These are phyloP conservation scores for Diplodia sapinea DNA, from an alignment of 2,329 filamentous ascomycete species.

Conservation along the genomic window DNA sequence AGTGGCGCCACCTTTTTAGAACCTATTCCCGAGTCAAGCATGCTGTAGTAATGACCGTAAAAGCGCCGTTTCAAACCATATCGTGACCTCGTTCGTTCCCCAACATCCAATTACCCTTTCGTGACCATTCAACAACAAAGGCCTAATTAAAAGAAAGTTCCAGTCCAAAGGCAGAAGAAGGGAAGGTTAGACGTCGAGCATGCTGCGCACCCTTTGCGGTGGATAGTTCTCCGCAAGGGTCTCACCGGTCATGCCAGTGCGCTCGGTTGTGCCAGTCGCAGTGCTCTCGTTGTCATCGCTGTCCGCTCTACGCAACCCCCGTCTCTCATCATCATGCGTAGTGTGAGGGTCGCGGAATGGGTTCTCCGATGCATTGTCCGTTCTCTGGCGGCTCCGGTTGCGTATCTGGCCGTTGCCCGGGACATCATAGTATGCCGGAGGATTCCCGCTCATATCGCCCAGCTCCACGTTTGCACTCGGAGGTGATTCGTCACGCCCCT, in stretches of 20 bases:
- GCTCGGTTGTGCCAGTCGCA: conserved; percentile 34
- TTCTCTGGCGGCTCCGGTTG: conserved; percentile 8
- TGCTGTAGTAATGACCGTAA: background rate
- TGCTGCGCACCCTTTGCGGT: conserved; percentile 47
- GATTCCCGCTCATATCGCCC: conserved; percentile 40
- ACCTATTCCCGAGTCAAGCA: background rate
- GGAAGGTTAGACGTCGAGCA: conserved; percentile 48
- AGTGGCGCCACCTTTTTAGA: background rate
- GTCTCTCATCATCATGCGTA: background rate
- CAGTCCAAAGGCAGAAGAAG: background rate
- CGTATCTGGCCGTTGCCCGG: conserved; percentile 18
- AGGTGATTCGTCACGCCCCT: conserved; percentile 38
- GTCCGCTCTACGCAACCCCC: conserved; percentile 27
- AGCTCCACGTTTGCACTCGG: conserved; percentile 47
- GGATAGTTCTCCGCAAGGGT: conserved; percentile 38
- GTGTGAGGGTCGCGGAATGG: conserved; percentile 38
- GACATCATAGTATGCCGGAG: conserved; percentile 35
- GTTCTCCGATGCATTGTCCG: conserved; percentile 31
- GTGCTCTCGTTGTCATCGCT: conserved; percentile 36
- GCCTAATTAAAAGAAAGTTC: background rate
- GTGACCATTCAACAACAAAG: background rate
- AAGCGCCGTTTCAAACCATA: background rate
- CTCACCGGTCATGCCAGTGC: conserved; percentile 37
- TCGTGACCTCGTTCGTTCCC: conserved; percentile 7
- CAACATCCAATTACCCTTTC: background rate